Percentiles rank a stretch among this genome's conserved stretches.
phyloP scores from a whole-genome alignment of 495 filamentous ascomycete genomes.

The Bathelium albidoporum region DNA sequence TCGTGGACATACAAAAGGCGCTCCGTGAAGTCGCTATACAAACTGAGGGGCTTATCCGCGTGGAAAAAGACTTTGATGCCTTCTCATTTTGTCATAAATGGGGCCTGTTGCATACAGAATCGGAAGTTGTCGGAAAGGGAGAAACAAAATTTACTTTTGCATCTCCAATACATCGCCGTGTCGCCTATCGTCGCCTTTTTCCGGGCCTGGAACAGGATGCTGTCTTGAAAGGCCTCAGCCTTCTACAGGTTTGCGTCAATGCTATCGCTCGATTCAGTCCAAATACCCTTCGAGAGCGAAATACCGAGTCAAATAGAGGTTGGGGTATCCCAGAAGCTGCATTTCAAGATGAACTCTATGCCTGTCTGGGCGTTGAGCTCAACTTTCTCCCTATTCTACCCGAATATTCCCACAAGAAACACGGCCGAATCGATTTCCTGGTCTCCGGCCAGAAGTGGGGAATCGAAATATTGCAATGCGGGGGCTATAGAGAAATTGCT shows the following conservation, averaged over 20 bases:
- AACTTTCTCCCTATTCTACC: conserved; percentile 11
- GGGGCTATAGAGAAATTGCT: neutral
- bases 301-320: neutral
- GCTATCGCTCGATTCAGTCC: conserved; percentile 11
- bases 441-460: conserved; percentile 9
- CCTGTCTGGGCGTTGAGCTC: conserved; percentile 4
- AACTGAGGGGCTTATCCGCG: neutral
- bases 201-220: conserved; percentile 4
- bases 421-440: conserved; percentile 9
- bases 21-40: neutral
- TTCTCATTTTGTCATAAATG: conserved; percentile 11
- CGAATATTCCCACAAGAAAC: conserved; percentile 10
- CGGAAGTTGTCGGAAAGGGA: neutral
- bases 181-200: conserved; percentile 10
- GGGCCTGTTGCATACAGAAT: conserved; percentile 8
- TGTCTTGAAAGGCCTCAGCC: conserved; percentile 1
- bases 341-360: conserved; percentile 10
- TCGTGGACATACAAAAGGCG: neutral
- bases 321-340: conserved; percentile 9
- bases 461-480: conserved; percentile 2
- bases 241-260: conserved; percentile 9
- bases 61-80: neutral
- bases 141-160: conserved; percentile 7
- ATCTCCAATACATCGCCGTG: conserved; percentile 9
- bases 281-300: neutral